A percentile compares a stretch with the other conserved stretches of the same genome.
phyloP scores from a whole-genome alignment of 768 basidiomycete species.

The Lentinula detonsa region DNA sequence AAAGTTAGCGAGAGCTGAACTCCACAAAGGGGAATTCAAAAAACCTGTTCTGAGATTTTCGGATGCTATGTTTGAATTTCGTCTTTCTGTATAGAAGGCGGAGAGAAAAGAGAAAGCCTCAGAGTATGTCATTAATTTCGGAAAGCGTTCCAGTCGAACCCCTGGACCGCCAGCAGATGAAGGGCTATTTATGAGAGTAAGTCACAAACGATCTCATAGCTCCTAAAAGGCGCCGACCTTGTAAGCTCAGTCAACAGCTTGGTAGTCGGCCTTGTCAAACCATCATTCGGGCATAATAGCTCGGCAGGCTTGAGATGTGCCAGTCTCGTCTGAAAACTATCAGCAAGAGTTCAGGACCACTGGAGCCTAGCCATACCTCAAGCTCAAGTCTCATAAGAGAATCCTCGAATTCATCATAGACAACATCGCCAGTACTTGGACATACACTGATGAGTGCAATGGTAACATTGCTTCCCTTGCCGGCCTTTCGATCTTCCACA shows the following conservation, averaged over 20 bases:
- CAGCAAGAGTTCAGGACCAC: background rate
- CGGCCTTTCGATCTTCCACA: slow-evolving; percentile 48
- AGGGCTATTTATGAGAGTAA: slow-evolving; percentile 3
- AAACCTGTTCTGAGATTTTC: slow-evolving; percentile 40
- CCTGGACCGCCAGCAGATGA: slow-evolving; percentile 29
- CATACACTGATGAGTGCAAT: slow-evolving; percentile 76
- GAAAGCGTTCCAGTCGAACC: slow-evolving; percentile 61
- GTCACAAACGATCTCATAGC: background rate
- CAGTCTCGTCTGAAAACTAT: slow-evolving; percentile 62
- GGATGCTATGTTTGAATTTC: slow-evolving; percentile 29
- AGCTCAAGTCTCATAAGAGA: slow-evolving; percentile 82
- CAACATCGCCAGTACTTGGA: slow-evolving; percentile 86
- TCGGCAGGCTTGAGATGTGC: slow-evolving; percentile 83
- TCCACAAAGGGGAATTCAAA: background rate
- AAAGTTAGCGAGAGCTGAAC: background rate
- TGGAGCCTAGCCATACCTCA: slow-evolving; percentile 45
- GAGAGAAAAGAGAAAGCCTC: slow-evolving; percentile 66
- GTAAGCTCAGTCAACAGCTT: slow-evolving; percentile 71
- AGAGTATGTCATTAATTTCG: slow-evolving; percentile 48
- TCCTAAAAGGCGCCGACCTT: slow-evolving; percentile 34
- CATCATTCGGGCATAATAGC: slow-evolving; percentile 56
- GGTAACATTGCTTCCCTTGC: slow-evolving; percentile 27
- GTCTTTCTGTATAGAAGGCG: slow-evolving; percentile 58
- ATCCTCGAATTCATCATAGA: slow-evolving; percentile 91
- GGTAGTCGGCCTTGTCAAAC: slow-evolving; percentile 62